Conservation (phyloP, 1,139 yeast genomes). For the Yamadazyma mexicana region DNA sequence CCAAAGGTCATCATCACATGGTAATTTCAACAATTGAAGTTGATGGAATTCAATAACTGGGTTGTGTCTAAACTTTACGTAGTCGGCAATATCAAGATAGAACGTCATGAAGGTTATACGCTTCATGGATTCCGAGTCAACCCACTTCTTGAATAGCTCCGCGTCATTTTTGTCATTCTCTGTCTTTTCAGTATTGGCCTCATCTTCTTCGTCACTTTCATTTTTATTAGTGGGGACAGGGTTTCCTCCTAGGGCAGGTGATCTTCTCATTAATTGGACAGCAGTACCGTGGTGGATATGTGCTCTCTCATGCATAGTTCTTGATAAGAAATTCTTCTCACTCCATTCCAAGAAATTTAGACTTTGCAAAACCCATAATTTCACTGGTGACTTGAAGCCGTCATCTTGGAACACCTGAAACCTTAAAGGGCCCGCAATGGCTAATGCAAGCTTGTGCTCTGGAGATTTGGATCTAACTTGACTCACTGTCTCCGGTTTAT, state of each 20-base stretch:
- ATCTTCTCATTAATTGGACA: conserved; percentile 68
- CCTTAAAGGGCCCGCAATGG: conserved; percentile 64
- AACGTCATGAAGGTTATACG: conserved; percentile 80
- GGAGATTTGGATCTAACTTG: conserved; percentile 22
- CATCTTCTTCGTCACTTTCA: conserved; percentile 24
- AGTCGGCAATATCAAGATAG: conserved; percentile 75
- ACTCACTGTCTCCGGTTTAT: conserved; percentile 13
- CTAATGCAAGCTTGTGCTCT: conserved; percentile 30
- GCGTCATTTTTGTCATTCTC: conserved; percentile 21
- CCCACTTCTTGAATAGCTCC: conserved; percentile 56
- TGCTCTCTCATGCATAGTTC: conserved; percentile 70
- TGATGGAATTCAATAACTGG: conserved; percentile 70
- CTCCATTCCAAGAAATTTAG: conserved; percentile 63
- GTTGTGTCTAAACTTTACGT: conserved; percentile 74
- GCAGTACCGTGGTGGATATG: conserved; percentile 80
- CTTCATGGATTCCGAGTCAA: conserved; percentile 75
- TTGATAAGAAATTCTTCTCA: conserved; percentile 63
- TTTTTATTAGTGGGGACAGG: conserved; percentile 34
- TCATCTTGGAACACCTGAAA: conserved; percentile 61
- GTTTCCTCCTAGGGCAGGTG: conserved; percentile 71
- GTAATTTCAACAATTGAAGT: conserved; percentile 66
- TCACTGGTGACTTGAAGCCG: conserved; percentile 61
- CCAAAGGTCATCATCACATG: conserved; percentile 75
- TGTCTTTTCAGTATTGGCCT: conserved; percentile 10
- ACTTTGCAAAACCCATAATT: conserved; percentile 68